Evolutionary conservation across 73 alveolate genomes (phyloP).

Genomic region (Urostyla sp.): DNA sequence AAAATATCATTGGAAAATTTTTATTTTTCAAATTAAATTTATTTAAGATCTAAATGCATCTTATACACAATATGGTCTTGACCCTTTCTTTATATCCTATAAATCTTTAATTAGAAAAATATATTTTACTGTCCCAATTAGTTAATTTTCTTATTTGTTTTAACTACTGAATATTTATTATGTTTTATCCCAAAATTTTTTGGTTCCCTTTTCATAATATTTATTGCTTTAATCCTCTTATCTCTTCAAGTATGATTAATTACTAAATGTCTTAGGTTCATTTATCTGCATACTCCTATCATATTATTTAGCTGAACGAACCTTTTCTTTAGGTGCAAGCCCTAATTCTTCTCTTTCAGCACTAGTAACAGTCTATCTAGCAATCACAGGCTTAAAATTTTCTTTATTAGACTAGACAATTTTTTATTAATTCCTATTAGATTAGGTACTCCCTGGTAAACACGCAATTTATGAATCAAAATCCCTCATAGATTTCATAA

Average conservation of each 20-base stretch:
- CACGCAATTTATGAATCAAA: slow-evolving; percentile 10
- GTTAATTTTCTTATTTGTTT: not conserved
- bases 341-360: slow-evolving; percentile 29
- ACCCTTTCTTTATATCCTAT: too few species aligned
- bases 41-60: too few species aligned
- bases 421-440: not conserved
- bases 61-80: too few species aligned
- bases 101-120: too few species aligned
- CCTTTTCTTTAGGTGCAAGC: not conserved
- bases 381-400: slow-evolving; percentile 7
- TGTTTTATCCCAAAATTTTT: slow-evolving; percentile 51
- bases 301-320: slow-evolving; percentile 26
- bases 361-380: slow-evolving; percentile 14
- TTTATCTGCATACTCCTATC: not conserved
- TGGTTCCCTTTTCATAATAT: slow-evolving; percentile 28
- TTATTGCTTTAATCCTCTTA: not conserved
- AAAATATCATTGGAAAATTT: too few species aligned
- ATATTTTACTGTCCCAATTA: too few species aligned
- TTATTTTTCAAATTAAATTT: too few species aligned
- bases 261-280: not conserved
- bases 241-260: not conserved
- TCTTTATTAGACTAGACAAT: not conserved
- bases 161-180: not conserved
- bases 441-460: not conserved
- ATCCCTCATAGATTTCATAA: slow-evolving; percentile 25